These are phyloP conservation scores for Myrica gale DNA, from an alignment of 306 rosid species.

Conservation along the genomic window DNA sequence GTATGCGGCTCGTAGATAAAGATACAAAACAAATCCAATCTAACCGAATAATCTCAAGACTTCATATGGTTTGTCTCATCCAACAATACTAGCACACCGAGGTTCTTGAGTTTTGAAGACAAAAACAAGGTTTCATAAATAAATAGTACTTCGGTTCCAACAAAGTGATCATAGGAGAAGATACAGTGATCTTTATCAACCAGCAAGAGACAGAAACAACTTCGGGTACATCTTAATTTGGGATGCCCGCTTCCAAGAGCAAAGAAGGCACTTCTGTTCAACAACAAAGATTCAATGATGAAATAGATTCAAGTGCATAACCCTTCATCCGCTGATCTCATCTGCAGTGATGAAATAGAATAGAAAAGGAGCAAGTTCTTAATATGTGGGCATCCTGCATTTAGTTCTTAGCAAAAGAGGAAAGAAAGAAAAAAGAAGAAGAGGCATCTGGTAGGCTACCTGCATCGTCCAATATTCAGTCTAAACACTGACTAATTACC, in stretches of 20 bases:
- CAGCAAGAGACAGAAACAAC: conserved; percentile 25
- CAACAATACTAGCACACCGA: neutral
- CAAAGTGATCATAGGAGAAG: conserved; percentile 8
- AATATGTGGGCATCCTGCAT: no score
- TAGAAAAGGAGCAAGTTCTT: no score
- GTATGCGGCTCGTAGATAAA: neutral
- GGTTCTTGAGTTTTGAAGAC: neutral
- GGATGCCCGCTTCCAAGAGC: conserved; percentile 7
- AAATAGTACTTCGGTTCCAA: conserved; percentile 23
- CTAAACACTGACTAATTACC: no score
- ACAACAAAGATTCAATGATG: conserved; percentile 43
- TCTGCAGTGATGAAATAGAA: no score
- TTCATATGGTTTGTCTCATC: neutral
- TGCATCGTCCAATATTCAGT: no score
- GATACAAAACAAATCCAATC: neutral
- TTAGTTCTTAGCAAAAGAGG: no score
- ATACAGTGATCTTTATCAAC: conserved; percentile 28
- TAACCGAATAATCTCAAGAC: neutral
- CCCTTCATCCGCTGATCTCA: no score
- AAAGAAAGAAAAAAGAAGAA: no score
- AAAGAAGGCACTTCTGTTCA: conserved; percentile 24
- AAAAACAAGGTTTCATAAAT: conserved; percentile 22
- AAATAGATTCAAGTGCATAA: no score
- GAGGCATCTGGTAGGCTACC: no score
- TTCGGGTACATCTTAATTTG: conserved; percentile 45